Evolutionary conservation across 768 basidiomycete species (phyloP).

Genomic region (Tricholoma matsutake): DNA sequence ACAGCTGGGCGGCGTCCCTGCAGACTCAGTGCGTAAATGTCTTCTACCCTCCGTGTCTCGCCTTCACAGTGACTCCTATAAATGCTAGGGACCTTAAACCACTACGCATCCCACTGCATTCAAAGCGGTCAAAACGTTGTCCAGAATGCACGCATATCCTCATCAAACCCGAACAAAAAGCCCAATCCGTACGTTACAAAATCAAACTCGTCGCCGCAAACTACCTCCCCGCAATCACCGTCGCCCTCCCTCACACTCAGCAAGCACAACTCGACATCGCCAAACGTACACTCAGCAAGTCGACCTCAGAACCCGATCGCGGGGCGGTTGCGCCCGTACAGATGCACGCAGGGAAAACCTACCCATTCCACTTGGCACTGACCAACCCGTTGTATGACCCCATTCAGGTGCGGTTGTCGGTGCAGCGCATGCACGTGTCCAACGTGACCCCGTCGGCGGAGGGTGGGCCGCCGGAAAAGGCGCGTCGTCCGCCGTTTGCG

Average conservation of each 20-base stretch:
- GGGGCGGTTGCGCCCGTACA: conserved; percentile 28
- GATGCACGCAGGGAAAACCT: conserved; percentile 76
- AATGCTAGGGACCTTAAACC: conserved; percentile 73
- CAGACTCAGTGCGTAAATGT: conserved; percentile 53
- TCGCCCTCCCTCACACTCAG: conserved; percentile 60
- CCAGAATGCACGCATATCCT: conserved; percentile 92
- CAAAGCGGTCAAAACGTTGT: conserved; percentile 95
- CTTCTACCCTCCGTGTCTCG: neutral
- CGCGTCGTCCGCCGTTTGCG: conserved; percentile 70
- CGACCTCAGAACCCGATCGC: conserved; percentile 40
- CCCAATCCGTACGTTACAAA: conserved; percentile 91
- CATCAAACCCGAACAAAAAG: conserved; percentile 97
- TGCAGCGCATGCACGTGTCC: conserved; percentile 62
- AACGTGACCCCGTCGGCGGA: conserved; percentile 34
- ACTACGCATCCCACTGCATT: conserved; percentile 85
- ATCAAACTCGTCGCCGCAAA: conserved; percentile 96
- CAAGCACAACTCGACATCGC: conserved; percentile 40
- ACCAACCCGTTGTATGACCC: conserved; percentile 97
- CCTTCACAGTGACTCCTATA: no score
- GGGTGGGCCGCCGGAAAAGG: conserved; percentile 45
- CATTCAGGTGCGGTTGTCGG: conserved; percentile 85
- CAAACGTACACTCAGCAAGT: conserved; percentile 40
- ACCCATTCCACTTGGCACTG: conserved; percentile 85
- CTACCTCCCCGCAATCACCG: conserved; percentile 85
- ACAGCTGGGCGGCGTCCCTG: conserved; percentile 71